Percentiles rank a stretch among this genome's conserved stretches.
phyloP scores from a whole-genome alignment of 2,329 filamentous ascomycete species.

The Xylaria sp. region DNA sequence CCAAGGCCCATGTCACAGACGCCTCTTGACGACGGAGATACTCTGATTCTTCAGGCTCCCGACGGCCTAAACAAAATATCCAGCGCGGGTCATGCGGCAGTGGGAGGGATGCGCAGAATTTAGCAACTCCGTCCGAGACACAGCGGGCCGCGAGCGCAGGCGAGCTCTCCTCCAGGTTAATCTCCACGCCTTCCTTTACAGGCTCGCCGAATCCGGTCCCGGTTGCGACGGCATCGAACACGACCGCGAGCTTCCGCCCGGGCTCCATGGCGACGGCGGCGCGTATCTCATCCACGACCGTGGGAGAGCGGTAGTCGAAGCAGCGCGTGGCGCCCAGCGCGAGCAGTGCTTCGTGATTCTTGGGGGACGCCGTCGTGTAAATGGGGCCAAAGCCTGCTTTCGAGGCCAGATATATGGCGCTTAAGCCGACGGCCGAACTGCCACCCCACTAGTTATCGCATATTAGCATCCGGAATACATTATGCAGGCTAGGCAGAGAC shows the following conservation, averaged over 20 bases:
- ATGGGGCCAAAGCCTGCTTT: slow-evolving; percentile 46
- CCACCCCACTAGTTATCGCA: slow-evolving; percentile 43
- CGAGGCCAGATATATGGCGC: slow-evolving; percentile 47
- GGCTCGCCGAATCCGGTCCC: slow-evolving; percentile 29
- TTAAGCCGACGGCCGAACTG: slow-evolving; percentile 47
- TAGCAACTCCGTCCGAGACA: slow-evolving; percentile 17
- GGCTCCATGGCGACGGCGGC: slow-evolving; percentile 20
- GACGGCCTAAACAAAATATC: slow-evolving; percentile 11
- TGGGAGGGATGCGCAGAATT: slow-evolving; percentile 15
- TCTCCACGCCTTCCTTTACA: neutral
- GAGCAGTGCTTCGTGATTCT: slow-evolving; percentile 46
- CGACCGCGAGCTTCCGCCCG: slow-evolving; percentile 12
- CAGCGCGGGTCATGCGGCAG: slow-evolving; percentile 29
- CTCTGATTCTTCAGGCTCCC: neutral
- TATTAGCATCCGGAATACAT: neutral
- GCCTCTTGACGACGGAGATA: neutral
- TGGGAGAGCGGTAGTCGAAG: slow-evolving; percentile 48
- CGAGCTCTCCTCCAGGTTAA: slow-evolving; percentile 26
- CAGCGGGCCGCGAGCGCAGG: slow-evolving; percentile 32
- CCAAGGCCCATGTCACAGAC: neutral
- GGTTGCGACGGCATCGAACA: slow-evolving; percentile 35
- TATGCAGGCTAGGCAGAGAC: neutral
- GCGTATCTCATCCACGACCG: slow-evolving; percentile 40
- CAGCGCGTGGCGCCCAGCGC: slow-evolving; percentile 47
- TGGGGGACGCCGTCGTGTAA: slow-evolving; percentile 39